These are phyloP conservation scores for Melaleuca alternifolia DNA, from an alignment of 345 rosid species.

Conservation along the genomic window DNA sequence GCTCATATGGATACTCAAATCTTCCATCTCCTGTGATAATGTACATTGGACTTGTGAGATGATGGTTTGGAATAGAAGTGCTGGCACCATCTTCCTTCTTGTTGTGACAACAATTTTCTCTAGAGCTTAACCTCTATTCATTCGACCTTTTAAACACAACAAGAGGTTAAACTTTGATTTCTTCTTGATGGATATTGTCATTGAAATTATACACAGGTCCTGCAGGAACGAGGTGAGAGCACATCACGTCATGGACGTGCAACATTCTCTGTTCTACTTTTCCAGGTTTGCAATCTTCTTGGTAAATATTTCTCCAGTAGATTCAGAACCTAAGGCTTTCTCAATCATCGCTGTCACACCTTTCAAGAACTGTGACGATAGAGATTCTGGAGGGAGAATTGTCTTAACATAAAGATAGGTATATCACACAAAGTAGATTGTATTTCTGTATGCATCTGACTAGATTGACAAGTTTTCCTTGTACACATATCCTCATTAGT, in stretches of 20 bases:
- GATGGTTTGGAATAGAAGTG: neutral
- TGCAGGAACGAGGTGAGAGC: slow-evolving; percentile 98
- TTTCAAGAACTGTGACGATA: neutral
- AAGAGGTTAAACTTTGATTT: neutral
- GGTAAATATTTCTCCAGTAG: neutral
- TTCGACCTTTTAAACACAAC: neutral
- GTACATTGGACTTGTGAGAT: neutral
- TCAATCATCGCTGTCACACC: neutral
- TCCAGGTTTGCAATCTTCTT: slow-evolving; percentile 49
- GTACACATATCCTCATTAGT: neutral
- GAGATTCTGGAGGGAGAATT: neutral
- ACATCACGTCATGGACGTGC: slow-evolving; percentile 99
- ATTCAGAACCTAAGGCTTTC: neutral
- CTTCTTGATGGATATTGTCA: slow-evolving; percentile 2
- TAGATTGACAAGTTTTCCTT: neutral
- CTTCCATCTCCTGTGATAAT: neutral
- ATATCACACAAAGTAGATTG: neutral
- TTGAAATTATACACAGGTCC: slow-evolving; percentile 45
- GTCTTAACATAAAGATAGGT: neutral
- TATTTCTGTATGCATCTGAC: neutral
- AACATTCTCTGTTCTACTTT: slow-evolving; percentile 92
- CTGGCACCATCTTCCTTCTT: neutral
- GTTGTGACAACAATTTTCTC: neutral
- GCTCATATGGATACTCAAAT: neutral
- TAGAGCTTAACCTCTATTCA: neutral